phyloP scores from a whole-genome alignment of 2,329 filamentous ascomycete species.

The Botrytis elliptica region DNA sequence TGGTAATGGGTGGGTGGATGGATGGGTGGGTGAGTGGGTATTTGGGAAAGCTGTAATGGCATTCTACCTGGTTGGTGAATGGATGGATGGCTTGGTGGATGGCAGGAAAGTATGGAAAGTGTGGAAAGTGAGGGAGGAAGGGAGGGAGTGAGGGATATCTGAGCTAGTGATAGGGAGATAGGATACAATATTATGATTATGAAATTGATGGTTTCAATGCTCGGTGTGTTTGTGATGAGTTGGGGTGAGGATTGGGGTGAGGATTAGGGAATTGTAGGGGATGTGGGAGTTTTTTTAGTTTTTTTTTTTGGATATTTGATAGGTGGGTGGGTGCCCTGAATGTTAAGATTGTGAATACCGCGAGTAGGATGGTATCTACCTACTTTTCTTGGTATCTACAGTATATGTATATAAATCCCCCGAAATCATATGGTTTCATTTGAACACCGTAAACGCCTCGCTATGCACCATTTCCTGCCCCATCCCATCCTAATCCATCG shows the following conservation, averaged over 20 bases:
- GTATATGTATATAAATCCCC: background rate
- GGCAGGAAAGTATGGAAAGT: no score
- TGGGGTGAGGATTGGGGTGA: no score
- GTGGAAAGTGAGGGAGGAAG: no score
- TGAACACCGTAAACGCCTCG: slow-evolving; percentile 5
- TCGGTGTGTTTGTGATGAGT: background rate
- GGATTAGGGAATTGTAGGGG: background rate
- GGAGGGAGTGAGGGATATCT: background rate
- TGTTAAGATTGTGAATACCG: background rate
- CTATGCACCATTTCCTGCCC: slow-evolving; percentile 5
- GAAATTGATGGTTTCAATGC: background rate
- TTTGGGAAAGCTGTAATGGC: no score
- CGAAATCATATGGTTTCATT: background rate
- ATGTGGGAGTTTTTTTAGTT: no score
- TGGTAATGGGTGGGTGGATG: background rate
- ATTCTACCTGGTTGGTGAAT: background rate
- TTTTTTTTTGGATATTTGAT: background rate
- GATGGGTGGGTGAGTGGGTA: background rate
- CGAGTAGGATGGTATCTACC: background rate
- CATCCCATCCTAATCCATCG: background rate
- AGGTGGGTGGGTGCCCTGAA: no score
- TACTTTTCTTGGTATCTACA: background rate
- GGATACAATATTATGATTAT: background rate
- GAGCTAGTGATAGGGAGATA: background rate
- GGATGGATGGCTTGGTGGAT: no score